These are phyloP conservation scores for Coemansia sp. DNA, from an alignment of 192 early-diverging fungal species.

Conservation along the genomic window DNA sequence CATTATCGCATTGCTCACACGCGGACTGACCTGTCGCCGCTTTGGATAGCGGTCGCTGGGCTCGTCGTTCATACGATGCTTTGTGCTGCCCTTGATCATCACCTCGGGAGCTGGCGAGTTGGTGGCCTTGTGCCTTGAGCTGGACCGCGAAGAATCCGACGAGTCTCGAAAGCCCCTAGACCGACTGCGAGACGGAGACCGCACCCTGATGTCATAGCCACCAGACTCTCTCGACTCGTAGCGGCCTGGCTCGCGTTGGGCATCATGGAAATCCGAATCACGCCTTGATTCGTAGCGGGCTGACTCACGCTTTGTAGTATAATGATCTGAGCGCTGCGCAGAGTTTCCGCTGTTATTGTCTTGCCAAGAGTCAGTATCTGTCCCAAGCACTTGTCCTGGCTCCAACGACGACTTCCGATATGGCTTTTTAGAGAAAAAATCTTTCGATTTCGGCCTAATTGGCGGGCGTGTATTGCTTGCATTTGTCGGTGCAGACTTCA, in stretches of 20 bases:
- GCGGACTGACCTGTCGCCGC: slow-evolving; percentile 22
- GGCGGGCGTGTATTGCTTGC: neutral
- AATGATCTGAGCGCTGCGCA: neutral
- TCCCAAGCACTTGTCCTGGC: neutral
- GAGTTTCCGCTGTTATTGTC: neutral
- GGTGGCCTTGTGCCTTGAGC: neutral
- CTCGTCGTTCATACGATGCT: slow-evolving; percentile 17
- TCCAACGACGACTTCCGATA: neutral
- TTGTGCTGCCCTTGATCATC: slow-evolving; percentile 40
- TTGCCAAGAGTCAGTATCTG: neutral
- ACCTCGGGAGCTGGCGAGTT: neutral
- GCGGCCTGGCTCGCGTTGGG: neutral
- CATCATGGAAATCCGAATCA: too few species aligned
- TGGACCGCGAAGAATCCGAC: neutral
- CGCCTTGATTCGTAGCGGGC: neutral
- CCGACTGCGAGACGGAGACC: slow-evolving; percentile 4
- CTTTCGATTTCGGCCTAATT: neutral
- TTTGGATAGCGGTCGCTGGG: neutral
- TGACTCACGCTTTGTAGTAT: neutral
- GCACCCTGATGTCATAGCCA: neutral
- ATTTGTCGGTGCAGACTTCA: too few species aligned
- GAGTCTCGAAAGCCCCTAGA: neutral
- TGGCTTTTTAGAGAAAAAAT: too few species aligned
- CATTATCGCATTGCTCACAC: slow-evolving; percentile 8
- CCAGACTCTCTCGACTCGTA: neutral